Evolutionary conservation across 2,329 filamentous ascomycete genomes (phyloP).

Genomic region (Rutstroemia sp.): DNA sequence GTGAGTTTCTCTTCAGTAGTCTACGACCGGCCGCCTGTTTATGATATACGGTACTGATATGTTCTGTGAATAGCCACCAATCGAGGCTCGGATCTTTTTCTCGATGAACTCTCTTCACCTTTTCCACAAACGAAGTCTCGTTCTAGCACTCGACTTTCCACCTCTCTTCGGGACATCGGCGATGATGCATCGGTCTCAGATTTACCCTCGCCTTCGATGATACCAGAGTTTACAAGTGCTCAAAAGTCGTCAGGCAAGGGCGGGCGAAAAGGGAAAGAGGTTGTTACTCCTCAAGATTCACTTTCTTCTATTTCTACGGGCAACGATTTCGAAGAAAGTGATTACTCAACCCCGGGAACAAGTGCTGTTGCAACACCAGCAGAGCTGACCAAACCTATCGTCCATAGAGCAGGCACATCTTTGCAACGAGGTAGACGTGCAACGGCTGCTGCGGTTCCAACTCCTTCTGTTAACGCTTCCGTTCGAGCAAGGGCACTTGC

Average conservation of each 20-base stretch:
- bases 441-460: slow-evolving; percentile 7
- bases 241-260: slow-evolving; percentile 4
- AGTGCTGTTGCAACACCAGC: slow-evolving; percentile 46
- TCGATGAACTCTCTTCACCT: slow-evolving; percentile 7
- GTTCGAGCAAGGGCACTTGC: slow-evolving; percentile 39
- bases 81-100: slow-evolving; percentile 15
- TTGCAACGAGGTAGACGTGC: slow-evolving; percentile 22
- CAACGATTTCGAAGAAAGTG: slow-evolving; percentile 38
- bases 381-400: slow-evolving; percentile 26
- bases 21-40: too few relatives aligned
- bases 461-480: slow-evolving; percentile 33
- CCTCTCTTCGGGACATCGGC: slow-evolving; percentile 2
- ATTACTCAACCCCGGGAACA: slow-evolving; percentile 55
- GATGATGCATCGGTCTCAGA: slow-evolving; percentile 15
- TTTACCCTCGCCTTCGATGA: slow-evolving; percentile 12
- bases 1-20: slow-evolving; percentile 15
- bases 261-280: slow-evolving; percentile 15
- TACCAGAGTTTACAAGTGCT: slow-evolving; percentile 10
- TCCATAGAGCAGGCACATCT: slow-evolving; percentile 7
- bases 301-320: slow-evolving; percentile 34
- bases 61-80: slow-evolving; percentile 16
- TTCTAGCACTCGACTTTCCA: not conserved
- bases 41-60: not conserved
- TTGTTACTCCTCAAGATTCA: slow-evolving; percentile 26
- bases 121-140: not conserved